Evolutionary conservation across 805 yeast genomes (phyloP).

Genomic region (Zygotorulaspora florentina): DNA sequence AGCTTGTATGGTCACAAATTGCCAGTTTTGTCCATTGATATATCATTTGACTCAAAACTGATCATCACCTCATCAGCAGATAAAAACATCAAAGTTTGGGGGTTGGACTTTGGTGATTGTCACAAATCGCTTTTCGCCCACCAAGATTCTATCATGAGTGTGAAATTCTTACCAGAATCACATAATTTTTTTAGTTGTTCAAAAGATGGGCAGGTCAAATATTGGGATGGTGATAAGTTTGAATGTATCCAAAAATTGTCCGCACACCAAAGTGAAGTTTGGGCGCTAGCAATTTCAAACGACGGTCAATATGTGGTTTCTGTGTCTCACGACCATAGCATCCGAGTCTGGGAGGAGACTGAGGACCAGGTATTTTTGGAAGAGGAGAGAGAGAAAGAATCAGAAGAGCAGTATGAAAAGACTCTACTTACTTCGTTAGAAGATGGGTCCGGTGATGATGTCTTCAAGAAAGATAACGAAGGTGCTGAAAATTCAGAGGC

Average conservation of each 20-base stretch:
- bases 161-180: slow-evolving; percentile 74
- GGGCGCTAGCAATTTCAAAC: slow-evolving; percentile 79
- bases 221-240: slow-evolving; percentile 98
- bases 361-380: slow-evolving; percentile 95
- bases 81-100: slow-evolving; percentile 97
- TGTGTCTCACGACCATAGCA: slow-evolving; percentile 89
- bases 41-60: slow-evolving; percentile 81
- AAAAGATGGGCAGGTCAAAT: slow-evolving; percentile 84
- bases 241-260: slow-evolving; percentile 84
- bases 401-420: slow-evolving; percentile 88
- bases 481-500: slow-evolving; percentile 51
- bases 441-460: slow-evolving; percentile 44
- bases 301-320: slow-evolving; percentile 71
- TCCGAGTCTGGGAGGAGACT: slow-evolving; percentile 89
- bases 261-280: slow-evolving; percentile 89
- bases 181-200: slow-evolving; percentile 88
- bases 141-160: slow-evolving; percentile 91
- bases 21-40: slow-evolving; percentile 90
- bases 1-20: slow-evolving; percentile 94
- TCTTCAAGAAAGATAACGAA: slow-evolving; percentile 37
- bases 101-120: slow-evolving; percentile 97
- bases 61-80: slow-evolving; percentile 94
- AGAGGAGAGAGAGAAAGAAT: slow-evolving; percentile 93
- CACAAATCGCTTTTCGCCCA: slow-evolving; percentile 96
- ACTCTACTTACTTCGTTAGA: slow-evolving; percentile 71